A percentile compares a stretch with the other conserved stretches of the same genome.
Conservation (phyloP, 768 basidiomycete genomes). For the Favolaschia claudopus region DNA sequence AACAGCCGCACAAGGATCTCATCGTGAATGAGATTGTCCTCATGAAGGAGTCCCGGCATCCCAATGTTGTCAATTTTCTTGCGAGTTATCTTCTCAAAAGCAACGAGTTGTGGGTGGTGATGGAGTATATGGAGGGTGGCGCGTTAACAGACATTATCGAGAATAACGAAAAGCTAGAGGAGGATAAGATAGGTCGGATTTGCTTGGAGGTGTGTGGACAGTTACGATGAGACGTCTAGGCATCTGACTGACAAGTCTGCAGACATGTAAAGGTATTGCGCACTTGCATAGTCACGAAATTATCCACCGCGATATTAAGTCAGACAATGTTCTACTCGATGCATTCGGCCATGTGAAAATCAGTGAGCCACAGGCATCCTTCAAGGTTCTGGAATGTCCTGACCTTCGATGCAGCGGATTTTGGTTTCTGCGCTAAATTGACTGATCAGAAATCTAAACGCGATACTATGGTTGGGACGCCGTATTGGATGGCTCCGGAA, state of each 20-base stretch:
- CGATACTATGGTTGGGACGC: slow-evolving; percentile 98
- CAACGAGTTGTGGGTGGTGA: slow-evolving; percentile 95
- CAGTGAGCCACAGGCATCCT: slow-evolving; percentile 71
- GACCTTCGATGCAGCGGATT: slow-evolving; percentile 71
- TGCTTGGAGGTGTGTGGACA: slow-evolving; percentile 83
- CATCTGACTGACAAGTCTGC: slow-evolving; percentile 11
- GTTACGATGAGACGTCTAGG: background rate
- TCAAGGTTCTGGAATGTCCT: background rate
- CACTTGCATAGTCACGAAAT: slow-evolving; percentile 94
- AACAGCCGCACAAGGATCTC: slow-evolving; percentile 95
- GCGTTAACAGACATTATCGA: slow-evolving; percentile 98
- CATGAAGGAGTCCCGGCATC: slow-evolving; percentile 98
- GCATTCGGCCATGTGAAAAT: slow-evolving; percentile 95
- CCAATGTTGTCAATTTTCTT: slow-evolving; percentile 96
- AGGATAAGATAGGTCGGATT: slow-evolving; percentile 94
- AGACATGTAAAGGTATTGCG: slow-evolving; percentile 95
- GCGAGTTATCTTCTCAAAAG: slow-evolving; percentile 90
- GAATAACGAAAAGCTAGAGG: slow-evolving; percentile 92
- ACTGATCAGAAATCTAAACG: slow-evolving; percentile 97
- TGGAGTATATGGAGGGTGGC: slow-evolving; percentile 99
- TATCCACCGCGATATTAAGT: slow-evolving; percentile 98
- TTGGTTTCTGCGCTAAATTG: slow-evolving; percentile 95
- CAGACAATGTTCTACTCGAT: slow-evolving; percentile 94
- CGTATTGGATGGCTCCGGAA: slow-evolving; percentile 99
- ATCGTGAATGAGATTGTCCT: slow-evolving; percentile 98